Evolutionary conservation across 2,329 filamentous ascomycete genomes (phyloP).

Genomic region (Dothistroma septosporum): DNA sequence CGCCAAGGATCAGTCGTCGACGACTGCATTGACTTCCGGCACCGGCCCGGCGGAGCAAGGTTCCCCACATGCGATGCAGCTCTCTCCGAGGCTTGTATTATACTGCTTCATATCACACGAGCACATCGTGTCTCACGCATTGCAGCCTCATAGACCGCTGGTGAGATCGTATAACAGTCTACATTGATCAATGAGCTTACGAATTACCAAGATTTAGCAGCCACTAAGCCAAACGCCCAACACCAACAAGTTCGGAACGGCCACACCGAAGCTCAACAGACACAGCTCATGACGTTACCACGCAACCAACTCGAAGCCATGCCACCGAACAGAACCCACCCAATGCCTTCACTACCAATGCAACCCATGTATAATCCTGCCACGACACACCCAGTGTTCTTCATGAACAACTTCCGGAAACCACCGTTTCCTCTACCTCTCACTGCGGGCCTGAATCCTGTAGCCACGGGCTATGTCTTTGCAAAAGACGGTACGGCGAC

Average conservation of each 20-base stretch:
- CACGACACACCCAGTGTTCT: conserved; percentile 69
- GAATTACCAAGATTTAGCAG: not conserved
- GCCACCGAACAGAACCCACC: conserved; percentile 32
- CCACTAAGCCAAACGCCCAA: conserved; percentile 15
- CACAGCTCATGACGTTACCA: conserved; percentile 25
- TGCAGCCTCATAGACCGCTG: conserved; percentile 18
- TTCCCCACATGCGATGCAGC: not conserved
- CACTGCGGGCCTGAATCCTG: conserved; percentile 40
- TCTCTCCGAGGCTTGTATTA: conserved; percentile 7
- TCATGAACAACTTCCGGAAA: conserved; percentile 60
- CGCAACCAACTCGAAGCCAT: conserved; percentile 49
- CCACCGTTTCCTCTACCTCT: conserved; percentile 47
- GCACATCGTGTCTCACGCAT: conserved; percentile 14
- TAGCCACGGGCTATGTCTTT: conserved; percentile 44
- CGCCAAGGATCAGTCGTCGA: not conserved
- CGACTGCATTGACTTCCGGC: conserved; percentile 6
- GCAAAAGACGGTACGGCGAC: conserved; percentile 15
- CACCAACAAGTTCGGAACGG: conserved; percentile 32
- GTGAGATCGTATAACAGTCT: not conserved
- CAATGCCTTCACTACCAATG: conserved; percentile 4
- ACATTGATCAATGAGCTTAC: not conserved
- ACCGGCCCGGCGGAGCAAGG: conserved; percentile 1
- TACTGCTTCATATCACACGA: not conserved
- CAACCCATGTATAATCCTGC: conserved; percentile 51
- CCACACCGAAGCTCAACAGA: conserved; percentile 25